These are phyloP conservation scores for Suillus hirtellus DNA, from an alignment of 768 basidiomycete species.

Conservation along the genomic window DNA sequence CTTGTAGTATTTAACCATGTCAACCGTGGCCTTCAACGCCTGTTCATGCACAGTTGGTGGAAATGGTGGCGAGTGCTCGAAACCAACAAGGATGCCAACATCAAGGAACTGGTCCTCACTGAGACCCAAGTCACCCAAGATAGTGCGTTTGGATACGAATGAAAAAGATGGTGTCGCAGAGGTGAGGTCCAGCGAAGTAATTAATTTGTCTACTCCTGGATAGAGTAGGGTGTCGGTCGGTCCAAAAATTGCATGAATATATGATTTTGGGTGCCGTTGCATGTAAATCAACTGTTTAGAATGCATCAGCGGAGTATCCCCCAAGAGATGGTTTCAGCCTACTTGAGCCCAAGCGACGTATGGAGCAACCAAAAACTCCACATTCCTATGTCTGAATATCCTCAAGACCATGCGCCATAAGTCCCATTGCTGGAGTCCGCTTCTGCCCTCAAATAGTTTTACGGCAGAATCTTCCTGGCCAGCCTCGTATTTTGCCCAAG, in stretches of 20 bases:
- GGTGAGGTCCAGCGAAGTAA: conserved; percentile 82
- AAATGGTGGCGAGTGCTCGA: conserved; percentile 77
- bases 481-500: conserved; percentile 92
- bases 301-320: conserved; percentile 12
- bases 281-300: conserved; percentile 83
- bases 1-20: conserved; percentile 93
- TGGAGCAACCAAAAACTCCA: conserved; percentile 95
- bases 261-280: conserved; percentile 87
- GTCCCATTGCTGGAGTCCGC: conserved; percentile 79
- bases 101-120: conserved; percentile 93
- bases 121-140: conserved; percentile 68
- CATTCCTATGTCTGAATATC: conserved; percentile 91
- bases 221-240: conserved; percentile 90
- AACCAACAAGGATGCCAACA: conserved; percentile 88
- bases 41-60: conserved; percentile 82
- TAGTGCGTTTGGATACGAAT: conserved; percentile 75
- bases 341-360: conserved; percentile 97
- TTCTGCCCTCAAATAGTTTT: conserved; percentile 77
- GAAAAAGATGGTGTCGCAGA: conserved; percentile 72
- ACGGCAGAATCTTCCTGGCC: conserved; percentile 90
- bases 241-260: conserved; percentile 92
- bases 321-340: conserved; percentile 33
- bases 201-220: conserved; percentile 84
- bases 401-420: conserved; percentile 92
- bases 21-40: conserved; percentile 81